phyloP scores from a whole-genome alignment of 2,329 filamentous ascomycete genomes.

The Colletotrichum sp. region DNA sequence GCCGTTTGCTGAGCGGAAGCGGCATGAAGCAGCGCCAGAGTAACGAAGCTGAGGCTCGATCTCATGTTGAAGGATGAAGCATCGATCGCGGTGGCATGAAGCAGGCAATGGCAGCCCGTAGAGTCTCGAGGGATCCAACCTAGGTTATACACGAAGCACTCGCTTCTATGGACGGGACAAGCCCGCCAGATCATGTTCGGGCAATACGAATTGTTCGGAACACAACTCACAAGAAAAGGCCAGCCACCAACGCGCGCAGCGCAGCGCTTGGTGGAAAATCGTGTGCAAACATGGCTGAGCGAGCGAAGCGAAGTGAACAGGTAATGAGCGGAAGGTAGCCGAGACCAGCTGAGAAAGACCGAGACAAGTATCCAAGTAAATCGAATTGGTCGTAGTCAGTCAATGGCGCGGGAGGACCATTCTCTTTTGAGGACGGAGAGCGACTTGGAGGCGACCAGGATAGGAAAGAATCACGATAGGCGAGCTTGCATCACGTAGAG shows the following conservation, averaged over 20 bases:
- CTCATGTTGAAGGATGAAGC: not conserved
- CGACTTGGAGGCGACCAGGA: not conserved
- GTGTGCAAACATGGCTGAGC: not conserved
- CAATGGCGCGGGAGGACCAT: not conserved
- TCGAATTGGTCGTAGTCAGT: not conserved
- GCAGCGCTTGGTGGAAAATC: conserved; percentile 2
- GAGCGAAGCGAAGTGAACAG: not conserved
- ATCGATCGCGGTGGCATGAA: not conserved
- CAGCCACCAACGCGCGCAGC: not conserved
- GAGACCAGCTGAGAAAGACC: not conserved
- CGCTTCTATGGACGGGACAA: not conserved
- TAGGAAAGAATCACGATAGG: not conserved
- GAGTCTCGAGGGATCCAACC: not conserved
- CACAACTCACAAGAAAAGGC: not conserved
- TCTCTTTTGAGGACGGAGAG: conserved; percentile 2
- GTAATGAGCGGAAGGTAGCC: not conserved
- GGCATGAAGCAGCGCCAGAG: not conserved
- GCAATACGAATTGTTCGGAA: not conserved
- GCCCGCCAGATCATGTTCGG: not conserved
- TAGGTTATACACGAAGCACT: not conserved
- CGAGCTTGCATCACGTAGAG: not conserved
- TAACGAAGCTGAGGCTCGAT: not conserved
- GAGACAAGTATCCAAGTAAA: not conserved
- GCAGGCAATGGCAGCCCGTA: too few species aligned
- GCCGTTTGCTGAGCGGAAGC: not conserved